Conservation (phyloP, 306 rosid genomes). For the Crataegus laevigata region DNA sequence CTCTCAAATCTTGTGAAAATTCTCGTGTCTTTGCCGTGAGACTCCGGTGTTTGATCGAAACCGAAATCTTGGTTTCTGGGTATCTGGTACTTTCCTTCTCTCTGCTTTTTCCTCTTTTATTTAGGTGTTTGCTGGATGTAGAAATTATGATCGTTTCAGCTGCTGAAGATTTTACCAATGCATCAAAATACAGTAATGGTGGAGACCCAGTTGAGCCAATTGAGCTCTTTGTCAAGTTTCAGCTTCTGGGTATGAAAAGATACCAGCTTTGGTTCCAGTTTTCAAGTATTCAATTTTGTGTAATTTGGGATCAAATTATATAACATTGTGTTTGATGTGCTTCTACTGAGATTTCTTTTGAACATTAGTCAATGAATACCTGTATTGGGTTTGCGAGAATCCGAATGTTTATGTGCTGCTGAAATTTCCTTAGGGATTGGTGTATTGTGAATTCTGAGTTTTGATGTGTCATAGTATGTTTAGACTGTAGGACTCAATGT, state of each 20-base stretch:
- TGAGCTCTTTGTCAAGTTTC: slow-evolving; percentile 11
- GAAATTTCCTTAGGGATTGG: background rate
- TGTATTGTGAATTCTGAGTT: slow-evolving; percentile 2
- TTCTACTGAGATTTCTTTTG: background rate
- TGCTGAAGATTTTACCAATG: slow-evolving; percentile 10
- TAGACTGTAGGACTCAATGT: slow-evolving; percentile 45
- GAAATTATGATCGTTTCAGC: slow-evolving; percentile 13
- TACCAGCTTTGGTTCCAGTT: background rate
- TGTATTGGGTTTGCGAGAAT: background rate
- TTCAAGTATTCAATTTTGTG: background rate
- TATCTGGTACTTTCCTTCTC: background rate
- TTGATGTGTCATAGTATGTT: slow-evolving; percentile 13
- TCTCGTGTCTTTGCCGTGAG: background rate
- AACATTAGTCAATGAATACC: background rate
- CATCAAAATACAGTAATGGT: background rate
- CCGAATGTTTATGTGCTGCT: background rate
- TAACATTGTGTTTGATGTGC: background rate
- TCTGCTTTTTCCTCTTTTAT: background rate
- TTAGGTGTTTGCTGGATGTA: background rate
- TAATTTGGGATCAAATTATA: background rate
- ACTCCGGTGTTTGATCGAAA: slow-evolving; percentile 2
- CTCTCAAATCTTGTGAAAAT: background rate
- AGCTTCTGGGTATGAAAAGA: slow-evolving; percentile 15
- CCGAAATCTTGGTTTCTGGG: slow-evolving; percentile 6
- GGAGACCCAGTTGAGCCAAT: slow-evolving; percentile 16